A percentile compares a stretch with the other conserved stretches of the same genome.
Conservation (phyloP, 257 asterid genomes). For the Phtheirospermum japonicum region DNA sequence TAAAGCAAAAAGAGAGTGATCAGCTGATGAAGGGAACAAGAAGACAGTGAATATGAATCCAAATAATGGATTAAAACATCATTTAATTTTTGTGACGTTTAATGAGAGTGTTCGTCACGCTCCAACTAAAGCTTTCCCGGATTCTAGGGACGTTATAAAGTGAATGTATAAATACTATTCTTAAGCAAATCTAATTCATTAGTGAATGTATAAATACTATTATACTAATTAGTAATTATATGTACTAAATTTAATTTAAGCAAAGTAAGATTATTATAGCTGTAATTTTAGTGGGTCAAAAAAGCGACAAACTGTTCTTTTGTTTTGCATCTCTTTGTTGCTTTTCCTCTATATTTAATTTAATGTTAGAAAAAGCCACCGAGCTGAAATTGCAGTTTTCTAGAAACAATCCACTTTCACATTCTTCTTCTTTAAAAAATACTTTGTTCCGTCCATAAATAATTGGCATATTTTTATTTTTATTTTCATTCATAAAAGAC, state of each 20-base stretch:
- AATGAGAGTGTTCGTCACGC: conserved; percentile 22
- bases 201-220: too few species aligned
- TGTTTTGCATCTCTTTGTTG: not conserved
- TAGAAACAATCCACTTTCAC: not conserved
- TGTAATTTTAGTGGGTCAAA: not conserved
- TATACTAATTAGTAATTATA: not conserved
- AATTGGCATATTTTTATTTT: too few species aligned
- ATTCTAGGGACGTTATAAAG: conserved; percentile 29
- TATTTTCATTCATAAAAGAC: too few species aligned
- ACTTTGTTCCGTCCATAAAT: too few species aligned
- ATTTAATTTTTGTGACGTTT: conserved; percentile 5
- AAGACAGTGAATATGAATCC: not conserved
- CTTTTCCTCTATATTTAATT: not conserved
- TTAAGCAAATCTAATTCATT: too few species aligned
- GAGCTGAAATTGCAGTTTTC: not conserved
- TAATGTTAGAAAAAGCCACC: not conserved
- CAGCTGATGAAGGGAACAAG: conserved; percentile 9
- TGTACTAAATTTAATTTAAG: not conserved
- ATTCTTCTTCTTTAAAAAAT: too few species aligned
- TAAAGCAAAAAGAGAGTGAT: conserved; percentile 12
- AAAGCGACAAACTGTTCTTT: not conserved
- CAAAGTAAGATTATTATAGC: not conserved
- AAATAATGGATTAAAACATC: too few species aligned
- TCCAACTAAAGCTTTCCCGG: conserved; percentile 19
- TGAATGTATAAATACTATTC: too few species aligned